Base-by-base conservation (phyloP, 768 basidiomycete genomes). In the Mrakia blollopis region DNA sequence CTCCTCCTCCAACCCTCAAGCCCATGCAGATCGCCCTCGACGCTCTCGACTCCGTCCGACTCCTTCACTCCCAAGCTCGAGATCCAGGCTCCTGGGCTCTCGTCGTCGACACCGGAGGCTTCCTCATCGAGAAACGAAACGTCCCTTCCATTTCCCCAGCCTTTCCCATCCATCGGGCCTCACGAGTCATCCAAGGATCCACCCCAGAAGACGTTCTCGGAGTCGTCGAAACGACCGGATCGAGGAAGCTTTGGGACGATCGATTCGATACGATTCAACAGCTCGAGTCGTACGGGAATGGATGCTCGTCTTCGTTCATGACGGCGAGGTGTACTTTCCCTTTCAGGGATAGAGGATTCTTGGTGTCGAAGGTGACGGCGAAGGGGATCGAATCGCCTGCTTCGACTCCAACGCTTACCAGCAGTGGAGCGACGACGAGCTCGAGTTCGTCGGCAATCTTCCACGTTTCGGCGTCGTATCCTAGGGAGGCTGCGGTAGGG, bases 151-250 rank as follows among this genome's bases (percentile, higher is more conserved):
- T 96, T 9, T 96, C 93, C 8, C 86, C 91, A 0, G 85, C 88
- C 72, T 89, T 94, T 44, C 93, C 93, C 0, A 89, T 98, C 4
- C 91, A 93, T 83, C 91, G 90, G 80, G 94, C 92, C 0, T 89
- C 91, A 81, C 92, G 92, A 84, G 93, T 98, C 78, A 90, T 98
- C 70, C 92, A 98, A 82, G 94, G 94, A 5, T 88, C 95, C 16
- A 92, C 93, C 0, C 94, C 94, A 0, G 95, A 97, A 81, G 96
- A 99, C 82, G 86, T 98, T 50, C 90, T 89, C 0, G 86, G 90
- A 1, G 87, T 92, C 30, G 86, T 97, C 25, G 87, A 87, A 11
- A 90, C 90, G 78, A 87, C 88, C 57, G 88, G 89, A 70, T 91
- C 90, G 30, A 87, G 92, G 78, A 90, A 89, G 82, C 87, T 87